phyloP scores from a whole-genome alignment of 2,329 filamentous ascomycete genomes.

The Trichoderma polysporum region DNA sequence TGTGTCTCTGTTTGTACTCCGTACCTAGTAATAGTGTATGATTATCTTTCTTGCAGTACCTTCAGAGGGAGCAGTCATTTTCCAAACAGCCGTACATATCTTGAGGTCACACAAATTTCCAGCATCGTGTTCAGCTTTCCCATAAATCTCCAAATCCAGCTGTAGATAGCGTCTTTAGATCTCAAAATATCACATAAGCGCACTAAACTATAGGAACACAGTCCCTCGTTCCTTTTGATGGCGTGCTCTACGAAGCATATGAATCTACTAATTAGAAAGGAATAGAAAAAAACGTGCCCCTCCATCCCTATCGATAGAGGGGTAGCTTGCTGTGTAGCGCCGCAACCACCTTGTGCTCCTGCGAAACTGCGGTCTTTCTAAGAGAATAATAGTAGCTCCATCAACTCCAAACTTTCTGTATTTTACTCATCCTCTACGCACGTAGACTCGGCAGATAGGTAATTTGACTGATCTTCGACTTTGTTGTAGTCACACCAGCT shows the following conservation, averaged over 20 bases:
- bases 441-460: not conserved
- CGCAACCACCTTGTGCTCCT: not conserved
- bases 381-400: not conserved
- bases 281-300: constrained; percentile 1
- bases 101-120: not conserved
- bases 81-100: not conserved
- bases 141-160: not conserved
- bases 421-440: not conserved
- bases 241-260: not conserved
- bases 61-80: not conserved
- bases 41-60: not conserved
- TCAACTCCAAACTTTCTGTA: not conserved
- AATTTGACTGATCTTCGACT: not conserved
- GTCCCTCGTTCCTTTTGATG: not conserved
- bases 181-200: not conserved
- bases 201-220: not conserved
- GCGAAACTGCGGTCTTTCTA: not conserved
- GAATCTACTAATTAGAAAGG: not conserved
- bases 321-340: not conserved
- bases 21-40: not conserved
- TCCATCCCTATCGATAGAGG: constrained; percentile 18
- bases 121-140: not conserved
- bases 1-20: not conserved
- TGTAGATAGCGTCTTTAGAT: not conserved
- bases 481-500: not conserved